Base-by-base conservation (phyloP, 106 monocot genomes). In the Vanilla planifolia region DNA sequence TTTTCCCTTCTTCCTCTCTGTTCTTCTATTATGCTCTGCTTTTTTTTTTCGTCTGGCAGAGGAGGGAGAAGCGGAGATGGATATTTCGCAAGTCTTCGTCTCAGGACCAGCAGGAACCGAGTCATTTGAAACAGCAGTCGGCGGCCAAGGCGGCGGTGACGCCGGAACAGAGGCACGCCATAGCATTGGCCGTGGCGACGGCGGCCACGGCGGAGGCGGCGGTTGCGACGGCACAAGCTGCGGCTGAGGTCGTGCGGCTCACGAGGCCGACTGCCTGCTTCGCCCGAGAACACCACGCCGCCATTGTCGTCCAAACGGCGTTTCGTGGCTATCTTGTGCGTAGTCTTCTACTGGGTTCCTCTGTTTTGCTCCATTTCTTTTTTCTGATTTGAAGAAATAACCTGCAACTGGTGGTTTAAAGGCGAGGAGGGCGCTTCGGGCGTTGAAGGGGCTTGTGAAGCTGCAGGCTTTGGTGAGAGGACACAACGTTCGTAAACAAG, bases 401-500 rank as follows among this genome's bases (percentile, higher is more conserved):
- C 6, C 1, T 26, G 24, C 6, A 5, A 42, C 16, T 37, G 19
- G 36, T 17, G 66, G 22, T n/a, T n/a, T 8, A 43, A 61, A 79
- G 93, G 93, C 93, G 32, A 84, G 91, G 72, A 73, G 96, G 30
- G 96, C 96, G 14, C 63, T 98, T 55, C 67, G 84, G 48, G 96
- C 96, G 8, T 56, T 98, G 50, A 78, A 75, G 45, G 96, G 96
- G 30, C 77, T 98, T 26, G 96, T 98, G 60, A 91, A 88, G 84
- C 87, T 98, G 15, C 96, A 98, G 41, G 96, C 96, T 10, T 51
- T 98, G 53, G 91, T 98, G 40, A 67, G 96, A 46, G 96, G 96
- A 2, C 86, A 98, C 75, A 98, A 98, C 63, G 96, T 98, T 7
- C 66, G 96, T 28, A 84, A 79, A 53, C 96, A 98, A 59, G 96